phyloP scores from a whole-genome alignment of 2,329 filamentous ascomycete species.

The Pochonia chlamydosporia region DNA sequence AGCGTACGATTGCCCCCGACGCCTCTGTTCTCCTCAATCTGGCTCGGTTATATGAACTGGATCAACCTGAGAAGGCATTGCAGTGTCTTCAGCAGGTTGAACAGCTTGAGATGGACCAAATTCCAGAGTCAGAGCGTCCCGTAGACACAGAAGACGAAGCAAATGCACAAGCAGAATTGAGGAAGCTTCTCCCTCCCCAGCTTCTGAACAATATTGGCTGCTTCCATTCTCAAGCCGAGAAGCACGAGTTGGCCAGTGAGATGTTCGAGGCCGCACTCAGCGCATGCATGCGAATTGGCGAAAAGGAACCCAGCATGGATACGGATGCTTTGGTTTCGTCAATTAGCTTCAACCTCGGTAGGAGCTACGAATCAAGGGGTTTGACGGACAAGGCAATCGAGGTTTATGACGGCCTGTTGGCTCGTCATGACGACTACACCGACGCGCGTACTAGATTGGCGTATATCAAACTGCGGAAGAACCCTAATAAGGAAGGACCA shows the following conservation, averaged over 20 bases:
- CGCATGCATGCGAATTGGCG: conserved; percentile 76
- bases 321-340: conserved; percentile 90
- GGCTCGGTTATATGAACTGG: conserved; percentile 81
- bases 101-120: conserved; percentile 76
- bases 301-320: conserved; percentile 70
- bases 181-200: conserved; percentile 79
- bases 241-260: conserved; percentile 71
- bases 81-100: conserved; percentile 91
- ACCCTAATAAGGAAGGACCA: conserved; percentile 78
- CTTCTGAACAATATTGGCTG: conserved; percentile 96
- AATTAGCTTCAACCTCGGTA: conserved; percentile 92
- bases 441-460: conserved; percentile 85
- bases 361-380: conserved; percentile 84
- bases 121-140: conserved; percentile 64
- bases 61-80: conserved; percentile 82
- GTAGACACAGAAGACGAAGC: conserved; percentile 50
- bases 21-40: conserved; percentile 86
- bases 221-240: conserved; percentile 86
- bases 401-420: conserved; percentile 80
- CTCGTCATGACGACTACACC: conserved; percentile 84
- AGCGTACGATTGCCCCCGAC: conserved; percentile 76
- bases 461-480: conserved; percentile 79
- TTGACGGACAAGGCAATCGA: conserved; percentile 77
- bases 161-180: conserved; percentile 54
- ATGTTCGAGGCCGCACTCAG: conserved; percentile 89